Evolutionary conservation across 1,139 yeast genomes (phyloP), one percentile per base, ranked within the genome.

Genomic region (Yamadazyma aaseri): DNA sequence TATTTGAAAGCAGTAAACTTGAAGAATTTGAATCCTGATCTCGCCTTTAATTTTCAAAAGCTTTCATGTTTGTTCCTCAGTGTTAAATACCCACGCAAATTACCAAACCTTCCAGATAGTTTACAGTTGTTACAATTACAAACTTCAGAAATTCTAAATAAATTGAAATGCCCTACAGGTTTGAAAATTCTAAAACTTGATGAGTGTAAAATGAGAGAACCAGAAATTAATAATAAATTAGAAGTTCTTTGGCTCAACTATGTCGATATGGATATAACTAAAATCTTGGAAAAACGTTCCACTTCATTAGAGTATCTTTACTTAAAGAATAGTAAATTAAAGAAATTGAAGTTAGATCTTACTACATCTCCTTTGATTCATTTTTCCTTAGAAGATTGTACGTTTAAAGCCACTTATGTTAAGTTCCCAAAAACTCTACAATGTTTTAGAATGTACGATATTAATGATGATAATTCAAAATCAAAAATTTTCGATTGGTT

Each of bases 381-480:
- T n/a, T 29, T 34, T 14, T 3, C 3, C 9, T 10, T 27, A 3
- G 11, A 18, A 3, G 14, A 9, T 3, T 11, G 20, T 14, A 4
- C 14, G 2, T 11, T 34, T 7, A 7, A 18, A 9, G 11, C 25
- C 9, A 30, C 18, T 9, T 13, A 28, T 18, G 12, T 30, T 3
- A 30, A 16, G 23, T 23, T 34, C 23, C 34, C 34, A 3, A 24
- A 27, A 12, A 33, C 32, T 4, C 20, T 33, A 12, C 21, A 23
- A 23, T 23, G n/a, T 7, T 33, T 33, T 14, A 20, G 29, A 20
- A n/a, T 13, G 12, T 8, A 9, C n/a, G 32, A 24, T 14, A 3
- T 17, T 4, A 25, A 27, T 6, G 29, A 20, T 25, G 16, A n/a
- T n/a, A 4, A 10, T 12, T n/a, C 5, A 15, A 17, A 10, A 5